Conservation (phyloP, 1,284 basidiomycete genomes). For the Trichosporon coremiiforme region DNA sequence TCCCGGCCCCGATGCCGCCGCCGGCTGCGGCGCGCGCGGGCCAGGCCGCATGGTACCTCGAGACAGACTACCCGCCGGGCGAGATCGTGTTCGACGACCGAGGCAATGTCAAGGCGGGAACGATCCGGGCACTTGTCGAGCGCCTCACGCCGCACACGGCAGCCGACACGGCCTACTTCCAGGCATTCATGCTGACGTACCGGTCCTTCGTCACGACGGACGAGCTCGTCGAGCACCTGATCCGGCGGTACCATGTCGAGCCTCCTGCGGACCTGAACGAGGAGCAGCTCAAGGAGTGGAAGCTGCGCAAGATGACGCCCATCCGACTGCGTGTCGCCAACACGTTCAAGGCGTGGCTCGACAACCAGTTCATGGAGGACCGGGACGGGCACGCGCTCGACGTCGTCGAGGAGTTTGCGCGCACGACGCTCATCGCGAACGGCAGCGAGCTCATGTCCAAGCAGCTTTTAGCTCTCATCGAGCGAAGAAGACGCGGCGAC, state of each 20-base stretch:
- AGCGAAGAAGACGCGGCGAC: conserved; percentile 64
- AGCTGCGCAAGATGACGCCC: conserved; percentile 81
- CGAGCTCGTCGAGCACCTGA: conserved; percentile 82
- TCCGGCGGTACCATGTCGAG: conserved; percentile 77
- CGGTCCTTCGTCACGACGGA: conserved; percentile 89
- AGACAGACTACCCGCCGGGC: conserved; percentile 72
- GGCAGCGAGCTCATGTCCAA: conserved; percentile 68
- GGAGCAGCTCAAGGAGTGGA: conserved; percentile 78
- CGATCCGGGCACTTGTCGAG: conserved; percentile 80
- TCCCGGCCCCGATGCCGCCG: conserved; percentile 22
- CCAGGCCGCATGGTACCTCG: conserved; percentile 80
- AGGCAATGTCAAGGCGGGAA: conserved; percentile 81
- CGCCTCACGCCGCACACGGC: conserved; percentile 86
- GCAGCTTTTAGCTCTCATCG: conserved; percentile 70
- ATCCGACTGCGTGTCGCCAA: conserved; percentile 84
- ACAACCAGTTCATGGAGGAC: conserved; percentile 77
- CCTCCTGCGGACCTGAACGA: conserved; percentile 70
- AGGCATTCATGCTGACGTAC: conserved; percentile 95
- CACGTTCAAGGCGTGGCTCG: conserved; percentile 76
- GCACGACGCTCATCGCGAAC: conserved; percentile 61
- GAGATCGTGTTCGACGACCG: conserved; percentile 85
- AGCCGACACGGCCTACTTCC: conserved; percentile 68
- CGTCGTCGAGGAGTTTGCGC: conserved; percentile 74
- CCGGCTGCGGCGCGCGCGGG: conserved; percentile 25
- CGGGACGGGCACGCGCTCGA: conserved; percentile 76